These are phyloP conservation scores for Mucuna pruriens DNA, from an alignment of 306 rosid species.

Conservation along the genomic window DNA sequence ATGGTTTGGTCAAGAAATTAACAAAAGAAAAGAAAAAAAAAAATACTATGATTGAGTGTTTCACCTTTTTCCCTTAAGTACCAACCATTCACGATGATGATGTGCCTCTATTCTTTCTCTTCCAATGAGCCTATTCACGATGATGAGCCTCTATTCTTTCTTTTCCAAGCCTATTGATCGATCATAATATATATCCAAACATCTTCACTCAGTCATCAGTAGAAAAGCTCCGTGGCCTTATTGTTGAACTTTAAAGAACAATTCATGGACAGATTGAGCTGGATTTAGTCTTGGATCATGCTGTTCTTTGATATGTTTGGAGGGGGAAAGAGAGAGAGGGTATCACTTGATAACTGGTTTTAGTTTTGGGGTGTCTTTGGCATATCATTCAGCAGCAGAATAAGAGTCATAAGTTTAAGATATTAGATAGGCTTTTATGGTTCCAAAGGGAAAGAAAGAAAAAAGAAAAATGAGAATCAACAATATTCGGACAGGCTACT, in stretches of 20 bases:
- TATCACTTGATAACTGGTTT: constrained; percentile 11
- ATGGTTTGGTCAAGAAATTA: not conserved
- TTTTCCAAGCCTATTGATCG: constrained; percentile 25
- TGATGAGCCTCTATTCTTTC: not conserved
- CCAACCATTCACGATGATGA: constrained; percentile 44
- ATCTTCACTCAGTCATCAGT: constrained; percentile 15
- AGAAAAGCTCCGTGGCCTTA: constrained; percentile 6
- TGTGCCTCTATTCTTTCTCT: constrained; percentile 27
- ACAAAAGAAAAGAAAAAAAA: constrained; percentile 7
- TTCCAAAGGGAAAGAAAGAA: not conserved
- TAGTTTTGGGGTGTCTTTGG: constrained; percentile 40
- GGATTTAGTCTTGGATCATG: constrained; percentile 28
- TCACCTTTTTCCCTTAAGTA: not conserved
- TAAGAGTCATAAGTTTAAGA: constrained; percentile 42
- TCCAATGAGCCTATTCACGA: not conserved
- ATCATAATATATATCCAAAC: constrained; percentile 6
- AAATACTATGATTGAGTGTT: not conserved
- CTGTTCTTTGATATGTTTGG: constrained; percentile 16
- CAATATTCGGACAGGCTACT: constrained; percentile 55
- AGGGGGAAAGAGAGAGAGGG: constrained; percentile 1
- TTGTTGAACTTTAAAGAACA: constrained; percentile 13
- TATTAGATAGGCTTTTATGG: constrained; percentile 36
- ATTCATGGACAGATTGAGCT: constrained; percentile 16
- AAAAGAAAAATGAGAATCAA: constrained; percentile 33
- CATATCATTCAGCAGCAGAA: constrained; percentile 41